phyloP scores from a whole-genome alignment of 2,329 filamentous ascomycete species.

The Claviceps pazoutovae region DNA sequence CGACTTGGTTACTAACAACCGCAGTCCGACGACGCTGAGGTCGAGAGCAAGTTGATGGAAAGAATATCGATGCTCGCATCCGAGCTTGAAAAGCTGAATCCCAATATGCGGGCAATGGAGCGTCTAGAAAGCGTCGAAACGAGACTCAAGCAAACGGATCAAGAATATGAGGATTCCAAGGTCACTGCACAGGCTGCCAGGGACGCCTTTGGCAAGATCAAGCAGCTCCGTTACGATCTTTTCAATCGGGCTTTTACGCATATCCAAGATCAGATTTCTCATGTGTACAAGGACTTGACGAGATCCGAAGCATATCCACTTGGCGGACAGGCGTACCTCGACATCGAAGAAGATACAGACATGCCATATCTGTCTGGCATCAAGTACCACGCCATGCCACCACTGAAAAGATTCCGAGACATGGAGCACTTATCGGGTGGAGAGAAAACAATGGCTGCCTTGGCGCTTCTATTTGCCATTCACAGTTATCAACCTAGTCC shows the following conservation, averaged over 20 bases:
- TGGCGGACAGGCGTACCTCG: conserved; percentile 79
- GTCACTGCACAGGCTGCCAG: conserved; percentile 59
- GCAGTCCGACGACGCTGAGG: conserved; percentile 54
- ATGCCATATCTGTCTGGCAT: conserved; percentile 92
- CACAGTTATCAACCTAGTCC: conserved; percentile 92
- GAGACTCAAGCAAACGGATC: conserved; percentile 69
- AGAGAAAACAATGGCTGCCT: conserved; percentile 96
- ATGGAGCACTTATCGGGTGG: conserved; percentile 97
- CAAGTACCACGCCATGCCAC: conserved; percentile 98
- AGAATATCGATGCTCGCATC: conserved; percentile 59
- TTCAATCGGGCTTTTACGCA: conserved; percentile 94
- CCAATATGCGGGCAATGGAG: conserved; percentile 92
- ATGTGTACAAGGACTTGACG: conserved; percentile 91
- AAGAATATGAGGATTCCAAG: conserved; percentile 79
- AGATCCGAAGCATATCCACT: conserved; percentile 81
- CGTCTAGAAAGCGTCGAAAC: conserved; percentile 75
- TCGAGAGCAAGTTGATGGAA: conserved; percentile 65
- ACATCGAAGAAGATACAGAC: conserved; percentile 86
- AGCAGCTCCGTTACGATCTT: conserved; percentile 69
- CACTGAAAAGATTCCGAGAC: conserved; percentile 93
- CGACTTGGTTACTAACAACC: conserved; percentile 23
- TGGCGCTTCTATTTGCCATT: conserved; percentile 92
- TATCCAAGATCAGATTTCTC: conserved; percentile 85
- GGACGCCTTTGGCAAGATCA: conserved; percentile 71
- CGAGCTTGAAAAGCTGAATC: conserved; percentile 86